Base-by-base conservation (phyloP, 2,329 filamentous ascomycete species). In the Juglanconis sp. region DNA sequence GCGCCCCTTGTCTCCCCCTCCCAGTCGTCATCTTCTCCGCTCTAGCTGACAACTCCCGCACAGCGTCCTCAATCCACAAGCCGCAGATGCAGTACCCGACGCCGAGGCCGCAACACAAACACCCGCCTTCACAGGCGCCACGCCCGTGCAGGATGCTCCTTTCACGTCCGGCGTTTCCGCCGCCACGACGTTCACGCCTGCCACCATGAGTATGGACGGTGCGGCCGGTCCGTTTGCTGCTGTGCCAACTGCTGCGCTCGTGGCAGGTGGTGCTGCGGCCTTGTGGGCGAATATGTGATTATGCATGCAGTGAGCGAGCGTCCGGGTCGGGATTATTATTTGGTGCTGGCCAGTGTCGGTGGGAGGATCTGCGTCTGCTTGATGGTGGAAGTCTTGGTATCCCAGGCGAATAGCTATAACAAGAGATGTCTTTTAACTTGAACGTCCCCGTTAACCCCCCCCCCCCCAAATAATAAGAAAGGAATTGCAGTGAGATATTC, bases 21-120 rank as follows among this genome's bases (percentile, higher is more conserved):
- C 24, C 24, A 24, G 24, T 24, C 24, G 24, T 24, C 24, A 17
- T 24, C 5, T 17, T 47, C 17, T 47, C 5, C 9, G 15, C 17
- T 47, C 44, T 30, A 17, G 15, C 75, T 59, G 71, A 77, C 44
- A 24, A 47, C 13, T 53, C 72, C 13, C 66, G 72, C 58, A 70
- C 58, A 76, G 74, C 56, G 73, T 77, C 0, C 65, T 77, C 5
- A 76, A 74, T 59, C 74, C 74, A 1, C 60, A 67, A 10, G 69
- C 67, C 5, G 64, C 71, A 3, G 65, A 65, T 3, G 65, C 67
- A 0, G 59, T 67, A 5, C 74, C 73, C 0, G 68, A 73, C 36
- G 68, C 70, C 1, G 64, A 65, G 1, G 65, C 68, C 3, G 59
- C 66, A 0, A 70, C 70, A 4, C 73, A 75, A 44, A 66, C 64